Evolutionary conservation across 345 rosid species (phyloP), one percentile per base, ranked within the genome.

Genomic region (Citrus hindsii): DNA sequence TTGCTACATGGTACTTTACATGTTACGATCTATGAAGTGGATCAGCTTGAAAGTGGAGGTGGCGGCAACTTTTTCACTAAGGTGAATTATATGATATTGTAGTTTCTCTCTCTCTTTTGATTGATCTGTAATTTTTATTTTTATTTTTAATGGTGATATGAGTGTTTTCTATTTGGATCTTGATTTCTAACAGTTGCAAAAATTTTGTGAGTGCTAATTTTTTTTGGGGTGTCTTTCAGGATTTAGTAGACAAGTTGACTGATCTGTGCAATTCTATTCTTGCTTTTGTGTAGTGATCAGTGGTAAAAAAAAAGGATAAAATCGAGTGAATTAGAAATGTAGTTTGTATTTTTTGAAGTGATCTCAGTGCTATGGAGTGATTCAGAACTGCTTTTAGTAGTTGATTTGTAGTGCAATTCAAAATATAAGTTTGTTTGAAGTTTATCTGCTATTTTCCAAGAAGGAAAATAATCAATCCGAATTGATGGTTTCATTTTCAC

Each of bases 1-100:
- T 82, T 84, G 78, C 77, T 96, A 30, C 98, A 96, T 67, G 99
- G 99, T 42, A 94, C 94, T 71, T 84, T 96, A 63, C 98, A 96
- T 75, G 97, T 80, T 16, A 94, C 99, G 79, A 82, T 94, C 92
- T 96, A 92, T 77, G 98, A 96, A 78, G 94, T 89, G 63, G 95
- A 96, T 82, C 69, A 61, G 60, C 91, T 96, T 81, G 84, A 85
- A 35, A 25, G 37, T 14, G 88, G 85, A 3, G 88, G 89, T 24
- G 91, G 89, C 42, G 90, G 88, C 40, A 64, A 72, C 78, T 88
- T 96, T 89, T 87, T 95, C 21, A 88, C 87, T 67, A 83, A 88
- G 97, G 99, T 96, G 76, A 75, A 28, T 32, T 2, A n/a, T 67
- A 27, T 37, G 79, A 62, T 70, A 69, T 35, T 60, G 16, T 35